A percentile compares a stretch with the other conserved stretches of the same genome.
Conservation (phyloP, 805 yeast genomes). For the Spathaspora gorwiae region DNA sequence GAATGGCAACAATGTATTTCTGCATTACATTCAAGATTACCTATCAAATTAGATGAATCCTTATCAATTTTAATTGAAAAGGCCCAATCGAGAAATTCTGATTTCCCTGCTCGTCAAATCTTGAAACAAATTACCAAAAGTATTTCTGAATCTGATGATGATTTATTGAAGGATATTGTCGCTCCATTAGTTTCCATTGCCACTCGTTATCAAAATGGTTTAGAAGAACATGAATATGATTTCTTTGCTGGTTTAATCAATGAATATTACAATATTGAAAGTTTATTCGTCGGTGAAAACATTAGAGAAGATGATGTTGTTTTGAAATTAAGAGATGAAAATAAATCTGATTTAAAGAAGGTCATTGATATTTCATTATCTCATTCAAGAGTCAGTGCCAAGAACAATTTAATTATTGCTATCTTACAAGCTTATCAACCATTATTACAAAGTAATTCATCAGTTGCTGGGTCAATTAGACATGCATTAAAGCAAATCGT, state of each 20-base stretch:
- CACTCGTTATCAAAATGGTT: conserved; percentile 64
- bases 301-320: conserved; percentile 86
- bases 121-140: conserved; percentile 66
- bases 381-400: conserved; percentile 89
- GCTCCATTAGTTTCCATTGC: conserved; percentile 75
- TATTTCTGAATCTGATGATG: conserved; percentile 43
- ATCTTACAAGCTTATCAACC: conserved; percentile 81
- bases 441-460: conserved; percentile 65
- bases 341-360: conserved; percentile 66
- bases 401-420: conserved; percentile 84
- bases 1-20: conserved; percentile 86
- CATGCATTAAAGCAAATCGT: conserved; percentile 73
- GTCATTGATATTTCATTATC: conserved; percentile 77
- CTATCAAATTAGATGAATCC: conserved; percentile 66
- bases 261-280: conserved; percentile 75
- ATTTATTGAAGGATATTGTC: conserved; percentile 43
- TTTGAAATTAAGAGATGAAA: conserved; percentile 80
- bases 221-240: conserved; percentile 76
- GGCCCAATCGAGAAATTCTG: conserved; percentile 59
- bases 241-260: conserved; percentile 67
- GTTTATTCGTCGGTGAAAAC: conserved; percentile 69
- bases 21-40: conserved; percentile 89
- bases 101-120: conserved; percentile 90
- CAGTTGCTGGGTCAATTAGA: conserved; percentile 64
- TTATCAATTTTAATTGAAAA: conserved; percentile 65